phyloP scores from a whole-genome alignment of 169 alveolate species.

The Plasmodium blacklocki region DNA sequence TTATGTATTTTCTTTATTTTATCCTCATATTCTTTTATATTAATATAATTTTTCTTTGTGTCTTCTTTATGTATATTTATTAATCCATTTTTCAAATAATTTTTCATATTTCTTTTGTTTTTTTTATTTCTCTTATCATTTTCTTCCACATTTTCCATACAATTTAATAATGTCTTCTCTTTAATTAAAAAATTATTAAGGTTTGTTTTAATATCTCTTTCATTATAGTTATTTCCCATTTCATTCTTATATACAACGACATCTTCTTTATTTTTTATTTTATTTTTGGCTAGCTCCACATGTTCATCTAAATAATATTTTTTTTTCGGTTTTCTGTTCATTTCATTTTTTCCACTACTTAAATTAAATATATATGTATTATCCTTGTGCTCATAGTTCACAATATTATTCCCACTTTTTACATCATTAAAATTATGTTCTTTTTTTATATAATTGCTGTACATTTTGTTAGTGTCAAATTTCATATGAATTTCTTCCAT shows the following conservation, averaged over 20 bases:
- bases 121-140: conserved; percentile 2
- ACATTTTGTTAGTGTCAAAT: no score
- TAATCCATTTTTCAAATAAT: background rate
- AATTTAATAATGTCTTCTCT: background rate
- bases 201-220: no score
- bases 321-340: background rate
- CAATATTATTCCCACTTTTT: no score
- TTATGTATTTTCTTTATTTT: conserved; percentile 36
- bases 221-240: no score
- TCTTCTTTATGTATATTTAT: conserved; percentile 1
- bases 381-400: background rate
- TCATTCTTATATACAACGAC: no score
- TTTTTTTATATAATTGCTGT: no score
- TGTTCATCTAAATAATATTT: no score
- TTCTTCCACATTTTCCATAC: background rate
- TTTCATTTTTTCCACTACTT: conserved; percentile 25
- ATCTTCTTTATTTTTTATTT: no score
- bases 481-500: no score
- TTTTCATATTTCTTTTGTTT: background rate
- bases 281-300: no score
- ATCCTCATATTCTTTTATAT: conserved; percentile 23
- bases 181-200: no score
- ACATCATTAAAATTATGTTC: no score
- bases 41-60: background rate
- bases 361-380: conserved; percentile 38